Conservation (phyloP, 257 asterid species). For the Cinchona pubescens region DNA sequence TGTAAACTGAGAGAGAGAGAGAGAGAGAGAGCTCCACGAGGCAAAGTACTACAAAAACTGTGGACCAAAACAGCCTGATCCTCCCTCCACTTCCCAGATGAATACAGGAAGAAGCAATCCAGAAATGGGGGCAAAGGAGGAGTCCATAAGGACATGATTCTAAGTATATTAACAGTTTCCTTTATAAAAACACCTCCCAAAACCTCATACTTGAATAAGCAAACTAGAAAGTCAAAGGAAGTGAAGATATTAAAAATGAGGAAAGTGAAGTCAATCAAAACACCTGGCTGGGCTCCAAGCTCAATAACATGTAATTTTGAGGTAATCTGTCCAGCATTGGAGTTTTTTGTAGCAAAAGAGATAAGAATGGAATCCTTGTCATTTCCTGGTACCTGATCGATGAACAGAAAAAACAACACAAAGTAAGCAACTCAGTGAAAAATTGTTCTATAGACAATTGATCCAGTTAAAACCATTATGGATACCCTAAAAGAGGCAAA, state of each 20-base stretch:
- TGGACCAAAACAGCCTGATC: not conserved
- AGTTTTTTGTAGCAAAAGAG: constrained; percentile 80
- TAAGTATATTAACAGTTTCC: not conserved
- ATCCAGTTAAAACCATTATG: constrained; percentile 13
- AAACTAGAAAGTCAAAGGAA: not conserved
- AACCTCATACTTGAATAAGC: not conserved
- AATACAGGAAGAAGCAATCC: not conserved
- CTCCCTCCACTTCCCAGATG: not conserved
- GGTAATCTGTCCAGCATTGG: constrained; percentile 79
- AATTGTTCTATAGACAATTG: constrained; percentile 11
- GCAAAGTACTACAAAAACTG: not conserved
- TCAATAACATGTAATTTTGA: constrained; percentile 94
- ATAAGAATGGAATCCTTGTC: constrained; percentile 92
- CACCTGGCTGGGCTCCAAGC: constrained; percentile 99
- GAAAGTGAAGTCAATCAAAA: constrained; percentile 5
- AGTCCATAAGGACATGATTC: not conserved
- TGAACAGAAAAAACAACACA: not conserved
- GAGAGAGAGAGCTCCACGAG: too few species aligned
- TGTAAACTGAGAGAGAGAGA: not conserved
- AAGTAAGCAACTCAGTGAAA: constrained; percentile 11
- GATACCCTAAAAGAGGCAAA: constrained; percentile 83
- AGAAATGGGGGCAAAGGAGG: not conserved
- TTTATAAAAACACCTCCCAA: not conserved
- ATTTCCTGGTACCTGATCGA: constrained; percentile 74
- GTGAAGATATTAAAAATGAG: not conserved